These are phyloP conservation scores for Hypoxylon fuscum DNA, from an alignment of 495 filamentous ascomycete genomes.

Conservation along the genomic window DNA sequence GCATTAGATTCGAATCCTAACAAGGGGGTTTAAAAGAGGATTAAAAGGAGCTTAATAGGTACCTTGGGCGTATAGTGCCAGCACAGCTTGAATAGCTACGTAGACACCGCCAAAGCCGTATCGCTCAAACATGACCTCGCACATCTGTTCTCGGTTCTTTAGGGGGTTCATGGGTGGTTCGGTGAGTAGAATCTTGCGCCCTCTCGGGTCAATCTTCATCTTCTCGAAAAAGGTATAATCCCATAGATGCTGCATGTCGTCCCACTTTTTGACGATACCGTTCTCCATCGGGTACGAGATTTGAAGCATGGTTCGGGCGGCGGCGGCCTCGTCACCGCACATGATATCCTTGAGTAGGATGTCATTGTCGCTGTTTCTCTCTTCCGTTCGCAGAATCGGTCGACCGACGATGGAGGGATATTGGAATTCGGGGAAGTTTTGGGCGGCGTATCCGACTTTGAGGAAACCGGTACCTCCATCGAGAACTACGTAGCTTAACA, in stretches of 20 bases:
- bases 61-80: slow-evolving; percentile 98
- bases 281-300: slow-evolving; percentile 99
- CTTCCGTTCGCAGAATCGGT: slow-evolving; percentile 95
- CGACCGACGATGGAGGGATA: slow-evolving; percentile 98
- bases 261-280: slow-evolving; percentile 98
- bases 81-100: slow-evolving; percentile 96
- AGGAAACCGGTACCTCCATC: slow-evolving; percentile 99
- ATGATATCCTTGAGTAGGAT: slow-evolving; percentile 96
- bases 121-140: slow-evolving; percentile 97
- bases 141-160: slow-evolving; percentile 95
- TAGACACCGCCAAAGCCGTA: slow-evolving; percentile 98
- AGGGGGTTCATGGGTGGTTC: slow-evolving; percentile 98
- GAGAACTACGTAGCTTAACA: slow-evolving; percentile 76
- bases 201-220: slow-evolving; percentile 89
- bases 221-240: slow-evolving; percentile 98
- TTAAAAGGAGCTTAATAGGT: slow-evolving; percentile 34
- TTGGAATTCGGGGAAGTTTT: slow-evolving; percentile 99
- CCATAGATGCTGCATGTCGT: slow-evolving; percentile 99
- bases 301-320: slow-evolving; percentile 94
- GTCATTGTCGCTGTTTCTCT: slow-evolving; percentile 65
- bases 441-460: slow-evolving; percentile 97
- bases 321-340: slow-evolving; percentile 98
- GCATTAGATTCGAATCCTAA: slow-evolving; percentile 23
- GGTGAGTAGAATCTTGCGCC: slow-evolving; percentile 96
- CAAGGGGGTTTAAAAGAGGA: neutral